Percentiles rank a stretch among this genome's conserved stretches.
phyloP scores from a whole-genome alignment of 306 rosid species.

The Pyrus bretschneideri region DNA sequence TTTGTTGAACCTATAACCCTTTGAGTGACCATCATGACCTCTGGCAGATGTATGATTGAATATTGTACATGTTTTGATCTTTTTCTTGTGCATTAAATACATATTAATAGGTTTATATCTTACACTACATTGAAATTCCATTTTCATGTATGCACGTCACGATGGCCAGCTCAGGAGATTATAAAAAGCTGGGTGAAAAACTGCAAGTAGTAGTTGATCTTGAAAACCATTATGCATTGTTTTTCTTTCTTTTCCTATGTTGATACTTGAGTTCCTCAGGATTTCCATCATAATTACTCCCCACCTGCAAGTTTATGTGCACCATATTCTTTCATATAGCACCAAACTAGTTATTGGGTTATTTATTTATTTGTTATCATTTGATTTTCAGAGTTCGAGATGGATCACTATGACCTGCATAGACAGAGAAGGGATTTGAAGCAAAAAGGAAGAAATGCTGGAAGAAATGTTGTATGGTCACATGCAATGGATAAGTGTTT shows the following conservation, averaged over 20 bases:
- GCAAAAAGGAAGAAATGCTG: constrained; percentile 78
- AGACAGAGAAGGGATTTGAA: constrained; percentile 60
- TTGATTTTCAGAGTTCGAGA: constrained; percentile 27
- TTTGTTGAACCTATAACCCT: neutral
- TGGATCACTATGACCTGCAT: constrained; percentile 60
- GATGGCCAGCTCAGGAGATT: neutral
- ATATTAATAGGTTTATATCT: neutral
- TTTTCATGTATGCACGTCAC: neutral
- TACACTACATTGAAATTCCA: neutral
- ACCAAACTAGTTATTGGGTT: neutral
- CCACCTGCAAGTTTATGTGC: neutral
- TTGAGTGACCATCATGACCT: neutral
- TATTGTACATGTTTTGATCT: neutral
- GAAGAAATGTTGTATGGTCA: constrained; percentile 89
- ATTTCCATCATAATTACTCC: neutral
- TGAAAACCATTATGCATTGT: neutral
- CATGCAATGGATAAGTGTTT: constrained; percentile 73
- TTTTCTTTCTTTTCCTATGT: neutral
- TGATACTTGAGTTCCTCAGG: neutral
- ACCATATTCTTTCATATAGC: neutral
- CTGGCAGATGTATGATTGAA: neutral
- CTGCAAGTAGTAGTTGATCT: neutral
- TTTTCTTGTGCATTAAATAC: neutral
- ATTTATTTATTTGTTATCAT: neutral
- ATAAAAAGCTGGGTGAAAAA: neutral